Base-by-base conservation (phyloP, 2,329 filamentous ascomycete genomes). In the Cordyceps pruinosa region DNA sequence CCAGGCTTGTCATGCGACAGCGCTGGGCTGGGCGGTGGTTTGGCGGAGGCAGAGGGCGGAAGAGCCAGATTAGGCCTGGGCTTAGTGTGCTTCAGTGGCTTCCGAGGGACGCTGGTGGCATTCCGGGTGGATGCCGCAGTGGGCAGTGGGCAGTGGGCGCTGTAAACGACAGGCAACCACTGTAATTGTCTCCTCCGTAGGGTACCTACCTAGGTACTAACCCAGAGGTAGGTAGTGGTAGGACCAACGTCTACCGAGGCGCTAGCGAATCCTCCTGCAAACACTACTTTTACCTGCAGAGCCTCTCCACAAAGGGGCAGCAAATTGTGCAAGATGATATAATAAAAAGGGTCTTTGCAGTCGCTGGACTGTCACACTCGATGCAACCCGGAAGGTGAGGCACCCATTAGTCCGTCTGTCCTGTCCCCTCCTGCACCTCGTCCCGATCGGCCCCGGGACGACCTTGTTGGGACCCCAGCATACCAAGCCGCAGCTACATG, bases 1-100 rank as follows among this genome's bases (percentile, higher is more conserved):
- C 35, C 17, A 46, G 30, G 37, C 21, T 57, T 47, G 55, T 57
- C 55, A 57, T 57, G 55, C 55, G 55, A 51, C 55, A 45, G n/a
- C n/a, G n/a, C 17, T 35, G 39, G 39, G 12, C 19, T n/a, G 44
- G n/a, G 26, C 35, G 30, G 23, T 12, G 44, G 49, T 28, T 30
- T n/a, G n/a, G n/a, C n/a, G n/a, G n/a, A n/a, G n/a, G n/a, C n/a
- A n/a, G n/a, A n/a, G 41, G 30, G 51, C 51, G 41, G 51, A 37
- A 37, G 51, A 19, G 25, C 25, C 12, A 53, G 39, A 53, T 53
- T 23, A 47, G 53, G 52, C 52, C 32, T 56, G n/a, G 25, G 32
- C 12, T 3, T 21, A 17, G 39, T 45, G 51, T 17, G 39, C 26
- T 44, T 23, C 28, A 19, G 50, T 53, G 47, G 47, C 10, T 9